Conservation (phyloP, 352 stramenopile species). For the Phytophthora hibernalis region DNA sequence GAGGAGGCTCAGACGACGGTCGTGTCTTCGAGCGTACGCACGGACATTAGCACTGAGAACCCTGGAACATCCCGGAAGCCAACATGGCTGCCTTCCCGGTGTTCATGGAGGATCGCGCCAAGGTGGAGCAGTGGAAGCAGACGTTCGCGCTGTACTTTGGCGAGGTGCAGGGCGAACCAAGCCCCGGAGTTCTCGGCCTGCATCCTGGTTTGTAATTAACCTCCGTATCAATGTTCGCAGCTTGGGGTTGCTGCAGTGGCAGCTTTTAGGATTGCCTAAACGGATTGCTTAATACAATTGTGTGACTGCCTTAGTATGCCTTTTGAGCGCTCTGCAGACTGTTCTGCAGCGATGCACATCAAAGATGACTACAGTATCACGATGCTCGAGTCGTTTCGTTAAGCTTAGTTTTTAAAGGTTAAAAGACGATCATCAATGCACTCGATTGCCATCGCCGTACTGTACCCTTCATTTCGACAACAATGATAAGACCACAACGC, state of each 20-base stretch:
- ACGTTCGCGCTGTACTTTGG: constrained; percentile 67
- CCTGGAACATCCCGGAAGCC: constrained; percentile 47
- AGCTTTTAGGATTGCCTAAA: neutral
- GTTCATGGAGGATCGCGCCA: constrained; percentile 63
- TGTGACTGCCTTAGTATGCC: neutral
- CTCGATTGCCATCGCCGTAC: too few relatives aligned
- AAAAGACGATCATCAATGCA: too few relatives aligned
- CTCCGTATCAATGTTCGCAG: neutral
- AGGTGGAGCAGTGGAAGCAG: constrained; percentile 47
- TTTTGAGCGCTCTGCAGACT: neutral
- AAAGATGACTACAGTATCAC: too few relatives aligned
- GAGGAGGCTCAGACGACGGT: constrained; percentile 42
- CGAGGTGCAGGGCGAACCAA: constrained; percentile 54
- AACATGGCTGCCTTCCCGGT: constrained; percentile 39
- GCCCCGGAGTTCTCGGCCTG: constrained; percentile 47
- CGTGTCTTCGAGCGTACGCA: constrained; percentile 41
- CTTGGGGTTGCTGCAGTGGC: neutral
- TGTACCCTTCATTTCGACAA: too few relatives aligned
- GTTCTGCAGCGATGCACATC: too few relatives aligned
- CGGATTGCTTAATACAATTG: neutral
- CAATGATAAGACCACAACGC: too few relatives aligned
- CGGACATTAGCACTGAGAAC: constrained; percentile 42
- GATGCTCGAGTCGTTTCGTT: too few relatives aligned
- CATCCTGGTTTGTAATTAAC: constrained; percentile 37
- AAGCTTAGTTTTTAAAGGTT: too few relatives aligned